Conservation (phyloP, 2,329 filamentous ascomycete species). For the Paraconiothyrium brasiliense region DNA sequence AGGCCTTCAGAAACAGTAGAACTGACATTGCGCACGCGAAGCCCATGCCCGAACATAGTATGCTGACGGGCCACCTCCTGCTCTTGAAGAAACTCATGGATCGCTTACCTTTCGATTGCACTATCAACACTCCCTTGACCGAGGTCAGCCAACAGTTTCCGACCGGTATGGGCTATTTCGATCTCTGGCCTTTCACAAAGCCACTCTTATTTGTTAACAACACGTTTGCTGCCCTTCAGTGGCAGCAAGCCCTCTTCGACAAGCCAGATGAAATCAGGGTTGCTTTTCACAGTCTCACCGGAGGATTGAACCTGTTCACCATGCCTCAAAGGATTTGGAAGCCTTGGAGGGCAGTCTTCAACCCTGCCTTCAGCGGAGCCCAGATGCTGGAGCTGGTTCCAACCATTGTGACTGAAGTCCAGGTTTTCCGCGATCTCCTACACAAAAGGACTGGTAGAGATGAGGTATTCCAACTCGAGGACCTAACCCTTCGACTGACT, state of each 20-base stretch:
- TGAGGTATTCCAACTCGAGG: slow-evolving; percentile 24
- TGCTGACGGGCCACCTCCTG: neutral
- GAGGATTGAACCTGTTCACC: slow-evolving; percentile 23
- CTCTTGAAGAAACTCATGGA: neutral
- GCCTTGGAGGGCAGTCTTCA: slow-evolving; percentile 29
- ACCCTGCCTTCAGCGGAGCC: slow-evolving; percentile 48
- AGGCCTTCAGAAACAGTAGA: too few species aligned
- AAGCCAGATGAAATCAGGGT: slow-evolving; percentile 18
- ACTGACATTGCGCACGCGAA: too few species aligned
- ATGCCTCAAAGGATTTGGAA: slow-evolving; percentile 27
- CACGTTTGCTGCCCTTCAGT: neutral
- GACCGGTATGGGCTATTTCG: slow-evolving; percentile 17
- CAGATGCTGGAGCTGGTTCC: slow-evolving; percentile 51
- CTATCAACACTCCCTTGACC: neutral
- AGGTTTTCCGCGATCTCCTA: slow-evolving; percentile 24
- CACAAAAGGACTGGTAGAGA: neutral
- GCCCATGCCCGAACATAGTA: neutral
- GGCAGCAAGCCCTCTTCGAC: slow-evolving; percentile 16
- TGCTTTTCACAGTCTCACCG: slow-evolving; percentile 26
- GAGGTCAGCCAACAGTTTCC: neutral
- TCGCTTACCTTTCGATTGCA: neutral
- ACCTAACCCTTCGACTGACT: slow-evolving; percentile 17
- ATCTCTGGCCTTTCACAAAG: slow-evolving; percentile 29
- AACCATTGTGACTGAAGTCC: slow-evolving; percentile 18
- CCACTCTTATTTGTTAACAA: slow-evolving; percentile 24